These are phyloP conservation scores for Suillus lakei DNA, from an alignment of 768 basidiomycete genomes.

Conservation along the genomic window DNA sequence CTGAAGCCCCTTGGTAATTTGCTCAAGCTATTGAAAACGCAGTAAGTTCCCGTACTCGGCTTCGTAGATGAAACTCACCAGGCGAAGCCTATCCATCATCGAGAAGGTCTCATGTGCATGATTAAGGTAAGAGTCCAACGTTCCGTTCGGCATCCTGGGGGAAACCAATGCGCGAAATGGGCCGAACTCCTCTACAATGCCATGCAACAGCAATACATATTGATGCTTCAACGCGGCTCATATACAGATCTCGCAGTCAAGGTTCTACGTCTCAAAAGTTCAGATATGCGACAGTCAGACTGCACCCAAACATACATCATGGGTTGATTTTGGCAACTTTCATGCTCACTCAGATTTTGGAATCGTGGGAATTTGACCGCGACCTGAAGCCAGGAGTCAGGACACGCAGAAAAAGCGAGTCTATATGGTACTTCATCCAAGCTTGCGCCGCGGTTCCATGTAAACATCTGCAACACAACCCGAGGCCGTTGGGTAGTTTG, in stretches of 20 bases:
- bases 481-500: neutral
- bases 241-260: conserved; percentile 45
- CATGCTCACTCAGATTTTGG: neutral
- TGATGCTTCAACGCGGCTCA: too few species aligned
- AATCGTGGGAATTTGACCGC: conserved; percentile 8
- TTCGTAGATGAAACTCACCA: too few species aligned
- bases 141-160: too few species aligned
- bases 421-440: neutral
- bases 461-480: conserved; percentile 53
- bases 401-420: neutral
- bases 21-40: too few species aligned
- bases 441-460: conserved; percentile 16
- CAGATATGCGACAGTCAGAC: neutral
- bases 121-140: too few species aligned
- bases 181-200: too few species aligned
- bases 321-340: neutral
- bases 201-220: too few species aligned
- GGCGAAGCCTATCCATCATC: too few species aligned
- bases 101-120: too few species aligned
- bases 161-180: too few species aligned
- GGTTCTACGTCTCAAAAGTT: conserved; percentile 11
- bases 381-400: neutral
- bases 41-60: too few species aligned
- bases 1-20: too few species aligned
- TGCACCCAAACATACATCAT: neutral